Base-by-base conservation (phyloP, 345 rosid genomes). In the Eucalyptus tenuipes region DNA sequence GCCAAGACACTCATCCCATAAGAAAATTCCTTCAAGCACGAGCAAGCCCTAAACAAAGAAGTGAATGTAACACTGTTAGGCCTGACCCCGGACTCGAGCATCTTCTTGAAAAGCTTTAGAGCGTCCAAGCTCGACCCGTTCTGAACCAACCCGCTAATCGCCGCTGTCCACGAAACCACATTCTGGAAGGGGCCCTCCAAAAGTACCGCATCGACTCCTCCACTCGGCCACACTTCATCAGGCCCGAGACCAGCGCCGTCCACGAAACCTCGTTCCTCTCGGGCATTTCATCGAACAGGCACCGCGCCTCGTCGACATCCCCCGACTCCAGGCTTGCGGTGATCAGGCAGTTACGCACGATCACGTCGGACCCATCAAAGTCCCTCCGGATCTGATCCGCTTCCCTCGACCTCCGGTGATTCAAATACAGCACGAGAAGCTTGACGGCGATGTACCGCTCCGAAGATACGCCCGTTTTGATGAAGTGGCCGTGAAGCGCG, bases 221-320 rank as follows among this genome's bases (percentile, higher is more conserved):
- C 66, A 92, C 90, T 90, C 89, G 91, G 86, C 95, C 95, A 29
- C 90, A 87, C 89, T 90, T 95, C 95, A 95, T 92, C 64, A 92
- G 89, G 20, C 95, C 95, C 14, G 94, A 93, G 89, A 95, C 92
- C 91, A 95, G 57, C 25, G 91, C 85, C 3, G 95, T 94, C 96
- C 96, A 95, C 1, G 95, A 90, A 37, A 94, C 91, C 85, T 91
- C 95, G 42, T 94, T 94, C 85, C 94, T 94, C 37, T 92, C 91
- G 13, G 95, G 95, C 96, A 95, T 95, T 94, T 92, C 94, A 37
- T 94, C 95, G 88, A 94, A 94, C 92, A 95, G 33, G 49, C 64
- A 84, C 17, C 86, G 95, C 64, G 96, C 96, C 88, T 90, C 87
- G 7, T 90, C 89, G 25, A 95, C 88, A 25, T 93, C 89, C 80